phyloP scores from a whole-genome alignment of 2,329 filamentous ascomycete species.

The Bretziella fagacearum region DNA sequence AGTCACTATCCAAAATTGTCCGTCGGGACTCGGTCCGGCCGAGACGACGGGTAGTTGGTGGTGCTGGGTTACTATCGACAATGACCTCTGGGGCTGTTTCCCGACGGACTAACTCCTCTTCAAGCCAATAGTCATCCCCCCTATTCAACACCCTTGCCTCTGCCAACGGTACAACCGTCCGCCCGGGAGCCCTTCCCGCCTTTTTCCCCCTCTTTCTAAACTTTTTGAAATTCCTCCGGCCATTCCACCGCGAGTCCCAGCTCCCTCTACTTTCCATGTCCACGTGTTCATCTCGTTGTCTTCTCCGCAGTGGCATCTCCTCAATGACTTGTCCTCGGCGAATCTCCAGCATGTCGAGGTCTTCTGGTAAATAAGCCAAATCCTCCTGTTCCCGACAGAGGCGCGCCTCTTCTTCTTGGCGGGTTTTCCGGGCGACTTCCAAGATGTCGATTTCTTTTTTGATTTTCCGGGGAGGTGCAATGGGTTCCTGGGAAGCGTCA shows the following conservation, averaged over 20 bases:
- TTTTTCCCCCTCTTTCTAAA: conserved; percentile 47
- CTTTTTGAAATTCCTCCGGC: conserved; percentile 87
- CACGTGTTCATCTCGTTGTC: not conserved
- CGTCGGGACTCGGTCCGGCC: conserved; percentile 15
- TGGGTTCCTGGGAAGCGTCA: no score
- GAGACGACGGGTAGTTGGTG: no score
- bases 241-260: conserved; percentile 86
- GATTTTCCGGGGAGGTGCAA: conserved; percentile 24
- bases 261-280: conserved; percentile 29
- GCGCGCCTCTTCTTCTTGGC: conserved; percentile 49
- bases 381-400: conserved; percentile 37
- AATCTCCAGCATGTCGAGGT: conserved; percentile 57
- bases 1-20: conserved; percentile 20
- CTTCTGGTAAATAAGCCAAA: conserved; percentile 35
- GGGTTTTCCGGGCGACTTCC: conserved; percentile 43
- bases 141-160: conserved; percentile 55
- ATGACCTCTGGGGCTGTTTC: no score
- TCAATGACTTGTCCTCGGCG: conserved; percentile 61
- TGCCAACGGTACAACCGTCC: conserved; percentile 52
- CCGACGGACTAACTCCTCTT: conserved; percentile 24
- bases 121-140: conserved; percentile 61
- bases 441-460: conserved; percentile 52
- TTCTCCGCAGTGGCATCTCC: conserved; percentile 46
- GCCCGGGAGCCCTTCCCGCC: conserved; percentile 26
- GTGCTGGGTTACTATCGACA: no score